Base-by-base conservation (phyloP, 495 filamentous ascomycete species). In the Rostrohypoxylon terebratum region DNA sequence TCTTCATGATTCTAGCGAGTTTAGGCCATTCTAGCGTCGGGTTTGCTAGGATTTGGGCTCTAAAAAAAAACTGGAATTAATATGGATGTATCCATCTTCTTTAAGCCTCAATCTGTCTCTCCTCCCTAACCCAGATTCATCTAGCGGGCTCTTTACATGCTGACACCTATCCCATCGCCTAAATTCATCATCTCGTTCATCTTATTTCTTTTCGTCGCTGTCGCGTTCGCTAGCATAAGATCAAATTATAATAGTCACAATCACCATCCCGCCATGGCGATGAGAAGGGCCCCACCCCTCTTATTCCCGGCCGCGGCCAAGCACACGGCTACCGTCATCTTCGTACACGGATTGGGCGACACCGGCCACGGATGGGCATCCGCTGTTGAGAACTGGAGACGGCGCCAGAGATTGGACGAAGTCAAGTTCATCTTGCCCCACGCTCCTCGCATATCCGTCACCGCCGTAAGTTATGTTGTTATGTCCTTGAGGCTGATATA, bases 281-380 rank as follows among this genome's bases (percentile, higher is more conserved):
- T 76, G 25, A 36, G 73, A 47, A 69, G 81, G 54, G 54, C 74
- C 14, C 73, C 75, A 45, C 81, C 82, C 7, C 83, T 95, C 53
- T 84, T 97, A 6, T 91, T 98, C 71, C 93, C 94, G 14, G 94
- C 96, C n/a, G 84, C 94, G 48, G 93, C 88, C 76, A 91, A 89
- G 74, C 95, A 98, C 78, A 98, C 96, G 44, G 93, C 95, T 34
- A 97, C 95, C 2, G 92, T 97, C 72, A 98, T 99, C 75, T 92
- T 96, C 82, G 85, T 93, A 50, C 96, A 99, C 76, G 96, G 96
- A 6, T 85, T 98, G 25, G 96, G 96, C 31, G 94, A 97, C 76
- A 91, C 85, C 47, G 92, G 92, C 33, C 81, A 87, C 69, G 92
- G 92, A 76, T 95, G 92, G 92, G 85, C 91, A 51, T 86, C 82